A percentile compares a stretch with the other conserved stretches of the same genome.
phyloP scores from a whole-genome alignment of 108 stramenopile species.

The Aurantiochytrium sp. region DNA sequence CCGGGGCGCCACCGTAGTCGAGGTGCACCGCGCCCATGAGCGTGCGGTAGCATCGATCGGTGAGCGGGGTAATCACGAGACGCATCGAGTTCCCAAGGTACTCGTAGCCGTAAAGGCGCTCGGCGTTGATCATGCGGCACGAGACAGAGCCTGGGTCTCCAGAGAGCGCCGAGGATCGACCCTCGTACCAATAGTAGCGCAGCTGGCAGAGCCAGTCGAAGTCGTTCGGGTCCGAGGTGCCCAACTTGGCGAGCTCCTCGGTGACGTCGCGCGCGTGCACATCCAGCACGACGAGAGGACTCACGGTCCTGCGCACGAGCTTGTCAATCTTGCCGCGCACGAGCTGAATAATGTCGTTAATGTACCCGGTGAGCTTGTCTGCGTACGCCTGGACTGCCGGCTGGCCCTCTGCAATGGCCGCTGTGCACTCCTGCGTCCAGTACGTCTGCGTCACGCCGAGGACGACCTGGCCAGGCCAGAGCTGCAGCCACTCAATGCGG shows the following conservation, averaged over 20 bases:
- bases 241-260: neutral
- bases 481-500: conserved; percentile 56
- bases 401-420: conserved; percentile 8
- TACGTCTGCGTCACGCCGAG: conserved; percentile 53
- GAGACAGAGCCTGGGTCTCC: neutral
- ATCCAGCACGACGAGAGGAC: conserved; percentile 10
- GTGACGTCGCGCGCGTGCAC: conserved; percentile 30
- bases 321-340: neutral
- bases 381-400: conserved; percentile 32
- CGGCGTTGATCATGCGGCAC: neutral
- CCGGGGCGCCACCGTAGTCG: conserved; percentile 34
- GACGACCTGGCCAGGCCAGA: conserved; percentile 63
- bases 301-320: neutral
- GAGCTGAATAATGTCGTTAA: conserved; percentile 38
- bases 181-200: neutral
- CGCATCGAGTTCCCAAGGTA: conserved; percentile 4
- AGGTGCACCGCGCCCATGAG: neutral
- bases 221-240: neutral
- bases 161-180: neutral
- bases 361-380: conserved; percentile 36
- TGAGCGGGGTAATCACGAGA: conserved; percentile 31
- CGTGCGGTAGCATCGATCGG: conserved; percentile 28
- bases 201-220: neutral
- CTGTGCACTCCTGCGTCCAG: conserved; percentile 58
- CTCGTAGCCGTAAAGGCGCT: conserved; percentile 1